These are phyloP conservation scores for Pythium sukuiense DNA, from an alignment of 352 stramenopile genomes.

Conservation along the genomic window DNA sequence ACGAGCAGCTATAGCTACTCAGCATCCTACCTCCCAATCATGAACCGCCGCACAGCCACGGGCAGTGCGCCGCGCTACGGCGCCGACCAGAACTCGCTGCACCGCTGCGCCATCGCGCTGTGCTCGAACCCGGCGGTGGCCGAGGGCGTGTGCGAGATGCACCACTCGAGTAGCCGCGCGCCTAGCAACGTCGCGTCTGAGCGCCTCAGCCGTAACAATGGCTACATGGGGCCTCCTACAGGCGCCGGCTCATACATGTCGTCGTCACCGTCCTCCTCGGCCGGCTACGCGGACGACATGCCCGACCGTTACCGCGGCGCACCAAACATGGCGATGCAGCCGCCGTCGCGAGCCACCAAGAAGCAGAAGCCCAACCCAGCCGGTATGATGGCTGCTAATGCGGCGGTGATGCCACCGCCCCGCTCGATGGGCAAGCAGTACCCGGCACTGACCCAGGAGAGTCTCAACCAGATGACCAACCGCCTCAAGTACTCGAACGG, in stretches of 20 bases:
- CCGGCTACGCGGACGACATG: conserved; percentile 33
- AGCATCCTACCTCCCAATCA: conserved; percentile 6
- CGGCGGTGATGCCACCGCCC: background rate
- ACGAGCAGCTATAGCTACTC: background rate
- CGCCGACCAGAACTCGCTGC: conserved; percentile 53
- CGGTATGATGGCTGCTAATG: conserved; percentile 7
- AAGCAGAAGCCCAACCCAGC: conserved; percentile 50
- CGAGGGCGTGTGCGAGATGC: conserved; percentile 74
- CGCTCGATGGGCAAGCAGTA: conserved; percentile 24
- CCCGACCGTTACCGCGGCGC: conserved; percentile 51
- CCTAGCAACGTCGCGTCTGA: background rate
- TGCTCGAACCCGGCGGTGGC: conserved; percentile 78
- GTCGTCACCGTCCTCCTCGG: conserved; percentile 17
- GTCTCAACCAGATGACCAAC: conserved; percentile 53
- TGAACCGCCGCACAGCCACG: conserved; percentile 27
- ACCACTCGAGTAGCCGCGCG: conserved; percentile 46
- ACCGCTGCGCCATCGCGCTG: conserved; percentile 74
- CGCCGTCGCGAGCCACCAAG: conserved; percentile 42
- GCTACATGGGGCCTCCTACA: conserved; percentile 15
- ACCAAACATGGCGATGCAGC: conserved; percentile 59
- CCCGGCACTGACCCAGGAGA: conserved; percentile 54
- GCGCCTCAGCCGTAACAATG: conserved; percentile 20
- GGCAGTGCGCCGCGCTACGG: conserved; percentile 19
- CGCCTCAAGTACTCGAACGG: conserved; percentile 50
- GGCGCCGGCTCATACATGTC: conserved; percentile 24